These are phyloP conservation scores for Melanomma pulvis-pyrius DNA, from an alignment of 495 filamentous ascomycete species.

Conservation along the genomic window DNA sequence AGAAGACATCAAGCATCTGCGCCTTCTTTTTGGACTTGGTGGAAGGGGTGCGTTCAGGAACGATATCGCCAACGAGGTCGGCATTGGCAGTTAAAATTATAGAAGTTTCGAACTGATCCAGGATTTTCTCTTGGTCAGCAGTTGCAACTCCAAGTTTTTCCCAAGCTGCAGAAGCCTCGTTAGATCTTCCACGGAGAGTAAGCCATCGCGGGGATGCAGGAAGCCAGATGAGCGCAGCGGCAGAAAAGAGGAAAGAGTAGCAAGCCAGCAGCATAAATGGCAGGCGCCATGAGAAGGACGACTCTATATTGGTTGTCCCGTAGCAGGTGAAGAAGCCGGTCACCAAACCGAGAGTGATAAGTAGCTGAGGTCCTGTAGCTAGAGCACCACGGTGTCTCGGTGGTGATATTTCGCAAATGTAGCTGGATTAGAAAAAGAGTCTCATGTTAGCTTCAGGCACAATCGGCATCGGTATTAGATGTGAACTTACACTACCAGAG, in stretches of 20 bases:
- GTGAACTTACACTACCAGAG: constrained; percentile 51
- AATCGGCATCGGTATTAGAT: not conserved
- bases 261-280: constrained; percentile 55
- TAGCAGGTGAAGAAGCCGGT: constrained; percentile 67
- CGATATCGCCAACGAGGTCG: not conserved
- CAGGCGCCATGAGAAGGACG: constrained; percentile 60
- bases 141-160: not conserved
- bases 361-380: constrained; percentile 58
- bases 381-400: constrained; percentile 55
- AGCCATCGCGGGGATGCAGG: constrained; percentile 53
- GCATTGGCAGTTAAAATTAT: constrained; percentile 7
- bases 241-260: constrained; percentile 49
- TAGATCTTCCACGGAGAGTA: constrained; percentile 40
- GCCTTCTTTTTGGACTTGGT: not conserved
- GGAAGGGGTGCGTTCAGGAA: not conserved
- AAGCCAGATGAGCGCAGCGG: constrained; percentile 44
- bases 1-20: not conserved
- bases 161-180: constrained; percentile 40
- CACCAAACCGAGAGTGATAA: constrained; percentile 56
- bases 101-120: constrained; percentile 51
- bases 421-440: constrained; percentile 8
- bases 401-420: constrained; percentile 66
- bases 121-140: constrained; percentile 5
- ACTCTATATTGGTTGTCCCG: constrained; percentile 53
- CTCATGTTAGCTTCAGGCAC: not conserved